Conservation (phyloP, 2,329 filamentous ascomycete genomes). For the Zymoseptoria tritici region DNA sequence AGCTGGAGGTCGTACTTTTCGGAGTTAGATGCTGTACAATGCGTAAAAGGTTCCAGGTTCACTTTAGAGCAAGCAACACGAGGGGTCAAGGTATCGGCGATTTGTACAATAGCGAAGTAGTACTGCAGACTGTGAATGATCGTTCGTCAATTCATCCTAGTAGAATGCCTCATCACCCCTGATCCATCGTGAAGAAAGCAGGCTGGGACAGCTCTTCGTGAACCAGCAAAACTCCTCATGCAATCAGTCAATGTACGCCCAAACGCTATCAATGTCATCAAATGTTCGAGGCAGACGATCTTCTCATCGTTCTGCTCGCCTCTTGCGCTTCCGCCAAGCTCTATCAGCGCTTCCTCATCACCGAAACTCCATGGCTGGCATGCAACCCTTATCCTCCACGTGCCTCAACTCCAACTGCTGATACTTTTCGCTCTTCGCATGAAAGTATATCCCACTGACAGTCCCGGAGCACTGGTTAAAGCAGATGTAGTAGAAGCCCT, state of each 20-base stretch:
- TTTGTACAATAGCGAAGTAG: not conserved
- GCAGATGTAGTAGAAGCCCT: constrained; percentile 98
- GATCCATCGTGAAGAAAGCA: not conserved
- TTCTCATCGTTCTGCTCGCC: not conserved
- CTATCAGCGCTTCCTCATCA: constrained; percentile 37
- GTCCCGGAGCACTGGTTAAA: constrained; percentile 86
- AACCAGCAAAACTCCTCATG: not conserved
- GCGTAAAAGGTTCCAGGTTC: not conserved
- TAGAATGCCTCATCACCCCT: not conserved
- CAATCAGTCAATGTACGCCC: constrained; percentile 6
- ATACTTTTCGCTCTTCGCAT: constrained; percentile 97
- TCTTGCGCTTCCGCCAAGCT: not conserved
- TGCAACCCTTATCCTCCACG: constrained; percentile 75
- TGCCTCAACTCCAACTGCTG: constrained; percentile 90
- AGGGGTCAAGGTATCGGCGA: not conserved
- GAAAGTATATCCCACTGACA: constrained; percentile 93
- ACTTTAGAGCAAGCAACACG: not conserved
- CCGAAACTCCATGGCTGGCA: constrained; percentile 80
- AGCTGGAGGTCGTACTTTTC: not conserved
- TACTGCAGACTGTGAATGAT: not conserved
- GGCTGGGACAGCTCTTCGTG: not conserved
- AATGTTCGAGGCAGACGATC: constrained; percentile 1
- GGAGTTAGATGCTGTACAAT: not conserved
- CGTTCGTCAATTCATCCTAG: not conserved
- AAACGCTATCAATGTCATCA: constrained; percentile 17